Evolutionary conservation across 306 rosid species (phyloP).

Genomic region (Trifolium dubium): DNA sequence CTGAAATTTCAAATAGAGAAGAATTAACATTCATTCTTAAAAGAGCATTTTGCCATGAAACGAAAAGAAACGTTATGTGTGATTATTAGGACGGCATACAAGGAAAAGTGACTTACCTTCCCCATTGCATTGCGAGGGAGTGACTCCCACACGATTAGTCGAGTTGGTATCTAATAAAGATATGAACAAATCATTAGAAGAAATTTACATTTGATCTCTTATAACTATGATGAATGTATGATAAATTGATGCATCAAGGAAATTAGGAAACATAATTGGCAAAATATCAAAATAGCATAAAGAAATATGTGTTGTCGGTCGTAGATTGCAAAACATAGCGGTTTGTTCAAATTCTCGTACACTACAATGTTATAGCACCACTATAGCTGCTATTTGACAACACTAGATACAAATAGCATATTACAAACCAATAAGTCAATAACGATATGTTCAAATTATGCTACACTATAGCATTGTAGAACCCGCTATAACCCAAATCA

Average conservation of each 20-base stretch:
- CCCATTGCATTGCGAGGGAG: slow-evolving; percentile 97
- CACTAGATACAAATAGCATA: too few species aligned
- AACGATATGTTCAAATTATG: background rate
- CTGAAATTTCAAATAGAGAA: slow-evolving; percentile 53
- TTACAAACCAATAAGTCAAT: too few species aligned
- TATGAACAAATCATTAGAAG: slow-evolving; percentile 23
- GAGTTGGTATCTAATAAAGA: slow-evolving; percentile 70
- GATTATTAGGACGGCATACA: background rate
- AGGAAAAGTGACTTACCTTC: slow-evolving; percentile 58
- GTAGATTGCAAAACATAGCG: background rate
- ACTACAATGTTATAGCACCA: background rate
- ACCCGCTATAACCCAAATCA: background rate
- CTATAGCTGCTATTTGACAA: background rate
- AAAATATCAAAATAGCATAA: background rate
- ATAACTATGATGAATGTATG: background rate
- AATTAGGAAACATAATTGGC: background rate
- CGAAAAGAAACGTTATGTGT: background rate
- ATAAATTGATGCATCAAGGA: background rate
- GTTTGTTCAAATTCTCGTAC: background rate
- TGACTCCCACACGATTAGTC: slow-evolving; percentile 69
- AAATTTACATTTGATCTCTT: background rate
- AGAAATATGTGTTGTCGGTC: background rate
- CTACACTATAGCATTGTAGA: background rate
- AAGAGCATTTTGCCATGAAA: background rate
- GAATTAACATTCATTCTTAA: background rate